These are phyloP conservation scores for Zanthoxylum bungeanum DNA, from an alignment of 345 rosid genomes.

Conservation along the genomic window DNA sequence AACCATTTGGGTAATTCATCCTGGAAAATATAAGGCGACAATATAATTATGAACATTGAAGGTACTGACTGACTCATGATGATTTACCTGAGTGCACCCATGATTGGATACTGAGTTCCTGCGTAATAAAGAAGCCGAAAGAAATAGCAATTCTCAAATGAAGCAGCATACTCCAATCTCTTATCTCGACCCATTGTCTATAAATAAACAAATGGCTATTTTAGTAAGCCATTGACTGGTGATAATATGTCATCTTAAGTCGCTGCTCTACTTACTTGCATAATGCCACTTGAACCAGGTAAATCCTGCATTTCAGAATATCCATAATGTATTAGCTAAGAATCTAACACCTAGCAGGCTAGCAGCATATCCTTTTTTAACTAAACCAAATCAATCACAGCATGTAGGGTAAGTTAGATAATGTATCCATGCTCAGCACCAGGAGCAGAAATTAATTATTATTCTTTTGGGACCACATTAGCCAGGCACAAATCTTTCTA, in stretches of 20 bases:
- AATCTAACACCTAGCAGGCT: neutral
- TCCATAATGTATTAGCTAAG: neutral
- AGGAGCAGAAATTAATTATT: neutral
- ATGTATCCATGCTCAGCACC: neutral
- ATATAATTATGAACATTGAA: neutral
- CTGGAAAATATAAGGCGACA: constrained; percentile 23
- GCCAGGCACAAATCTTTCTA: neutral
- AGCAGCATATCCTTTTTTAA: no score
- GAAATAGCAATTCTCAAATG: constrained; percentile 75
- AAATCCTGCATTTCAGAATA: constrained; percentile 56
- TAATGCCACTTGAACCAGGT: constrained; percentile 86
- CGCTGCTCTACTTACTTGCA: constrained; percentile 69
- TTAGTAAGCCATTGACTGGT: constrained; percentile 2
- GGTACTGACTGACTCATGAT: no score
- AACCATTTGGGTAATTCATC: constrained; percentile 64
- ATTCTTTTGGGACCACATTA: neutral
- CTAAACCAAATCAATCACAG: neutral
- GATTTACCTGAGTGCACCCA: constrained; percentile 87
- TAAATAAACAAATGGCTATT: neutral
- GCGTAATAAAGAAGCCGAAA: constrained; percentile 90
- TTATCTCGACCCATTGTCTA: constrained; percentile 92
- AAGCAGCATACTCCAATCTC: constrained; percentile 86
- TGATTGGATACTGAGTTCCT: constrained; percentile 94
- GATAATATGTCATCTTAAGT: neutral
- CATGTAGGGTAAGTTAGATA: neutral